Evolutionary conservation across 2,329 filamentous ascomycete genomes (phyloP).

Genomic region (Arthroderma sp.): DNA sequence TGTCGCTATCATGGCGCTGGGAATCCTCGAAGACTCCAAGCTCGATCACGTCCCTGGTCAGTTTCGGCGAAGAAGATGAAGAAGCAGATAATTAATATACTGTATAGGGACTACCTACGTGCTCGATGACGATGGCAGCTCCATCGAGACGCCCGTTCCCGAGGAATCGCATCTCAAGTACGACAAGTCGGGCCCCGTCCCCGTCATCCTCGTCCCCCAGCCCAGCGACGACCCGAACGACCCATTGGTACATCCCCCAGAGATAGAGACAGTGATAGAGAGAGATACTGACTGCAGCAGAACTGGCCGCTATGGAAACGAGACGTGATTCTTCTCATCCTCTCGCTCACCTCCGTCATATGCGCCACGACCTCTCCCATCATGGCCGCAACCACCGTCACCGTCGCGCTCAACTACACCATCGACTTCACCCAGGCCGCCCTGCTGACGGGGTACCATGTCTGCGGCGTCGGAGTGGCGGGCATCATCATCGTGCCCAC

Average conservation of each 20-base stretch:
- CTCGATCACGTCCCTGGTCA: conserved; percentile 63
- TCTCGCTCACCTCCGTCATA: conserved; percentile 71
- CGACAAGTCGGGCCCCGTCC: conserved; percentile 52
- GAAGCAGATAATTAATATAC: not conserved
- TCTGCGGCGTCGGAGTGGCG: conserved; percentile 68
- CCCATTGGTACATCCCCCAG: conserved; percentile 47
- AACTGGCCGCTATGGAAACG: conserved; percentile 82
- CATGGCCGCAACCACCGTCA: conserved; percentile 77
- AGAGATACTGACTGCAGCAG: conserved; percentile 27
- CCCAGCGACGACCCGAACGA: conserved; percentile 86
- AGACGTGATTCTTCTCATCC: conserved; percentile 64
- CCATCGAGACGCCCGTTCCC: conserved; percentile 23
- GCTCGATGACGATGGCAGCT: conserved; percentile 47
- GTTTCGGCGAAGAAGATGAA: no score
- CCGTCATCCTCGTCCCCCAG: conserved; percentile 78
- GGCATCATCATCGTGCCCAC: conserved; percentile 79
- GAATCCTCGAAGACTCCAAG: conserved; percentile 57
- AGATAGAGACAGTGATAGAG: not conserved
- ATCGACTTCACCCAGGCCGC: conserved; percentile 63
- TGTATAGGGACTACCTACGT: conserved; percentile 40
- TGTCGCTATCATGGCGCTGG: conserved; percentile 58
- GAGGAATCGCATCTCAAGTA: conserved; percentile 50
- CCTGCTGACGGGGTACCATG: conserved; percentile 73
- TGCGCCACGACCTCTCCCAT: conserved; percentile 75
- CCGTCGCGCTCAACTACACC: conserved; percentile 55